Percentiles rank a stretch among this genome's conserved stretches.
Evolutionary conservation across 148 eudicot genomes (phyloP).

Genomic region (Spergularia bocconei): DNA sequence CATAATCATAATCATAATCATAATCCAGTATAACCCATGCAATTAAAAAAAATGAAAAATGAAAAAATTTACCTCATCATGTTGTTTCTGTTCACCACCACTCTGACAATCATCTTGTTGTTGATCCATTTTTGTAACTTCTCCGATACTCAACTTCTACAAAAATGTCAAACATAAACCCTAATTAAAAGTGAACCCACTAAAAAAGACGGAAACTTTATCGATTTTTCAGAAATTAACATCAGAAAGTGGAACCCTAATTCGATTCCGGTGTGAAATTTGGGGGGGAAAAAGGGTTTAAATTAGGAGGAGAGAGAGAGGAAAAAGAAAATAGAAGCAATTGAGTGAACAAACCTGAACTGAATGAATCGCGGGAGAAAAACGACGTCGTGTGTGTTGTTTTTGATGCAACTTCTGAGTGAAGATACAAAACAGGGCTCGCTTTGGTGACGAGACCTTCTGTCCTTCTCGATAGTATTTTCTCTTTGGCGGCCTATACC

Average conservation of each 20-base stretch:
- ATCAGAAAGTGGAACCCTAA: slow-evolving; percentile 7
- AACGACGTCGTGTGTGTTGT: neutral
- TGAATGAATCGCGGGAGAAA: neutral
- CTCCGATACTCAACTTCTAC: neutral
- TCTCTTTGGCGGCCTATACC: no score
- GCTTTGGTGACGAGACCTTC: no score
- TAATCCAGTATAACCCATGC: neutral
- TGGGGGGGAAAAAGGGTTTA: neutral
- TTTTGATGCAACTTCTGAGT: neutral
- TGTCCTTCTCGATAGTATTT: no score
- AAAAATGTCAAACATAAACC: slow-evolving; percentile 9
- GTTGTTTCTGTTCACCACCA: slow-evolving; percentile 22
- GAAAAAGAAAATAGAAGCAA: neutral
- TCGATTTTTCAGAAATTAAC: neutral
- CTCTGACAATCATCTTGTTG: slow-evolving; percentile 11
- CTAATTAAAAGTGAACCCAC: slow-evolving; percentile 1
- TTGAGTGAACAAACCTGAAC: slow-evolving; percentile 1
- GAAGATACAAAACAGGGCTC: neutral
- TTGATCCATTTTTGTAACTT: slow-evolving; percentile 15
- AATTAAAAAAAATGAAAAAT: neutral
- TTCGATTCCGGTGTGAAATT: neutral
- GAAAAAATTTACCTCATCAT: slow-evolving; percentile 14
- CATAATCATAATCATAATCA: neutral
- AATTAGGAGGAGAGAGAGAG: neutral
- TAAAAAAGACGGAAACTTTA: neutral